These are phyloP conservation scores for Piper betle DNA, from an alignment of 164 flowering plant genomes.

Conservation along the genomic window DNA sequence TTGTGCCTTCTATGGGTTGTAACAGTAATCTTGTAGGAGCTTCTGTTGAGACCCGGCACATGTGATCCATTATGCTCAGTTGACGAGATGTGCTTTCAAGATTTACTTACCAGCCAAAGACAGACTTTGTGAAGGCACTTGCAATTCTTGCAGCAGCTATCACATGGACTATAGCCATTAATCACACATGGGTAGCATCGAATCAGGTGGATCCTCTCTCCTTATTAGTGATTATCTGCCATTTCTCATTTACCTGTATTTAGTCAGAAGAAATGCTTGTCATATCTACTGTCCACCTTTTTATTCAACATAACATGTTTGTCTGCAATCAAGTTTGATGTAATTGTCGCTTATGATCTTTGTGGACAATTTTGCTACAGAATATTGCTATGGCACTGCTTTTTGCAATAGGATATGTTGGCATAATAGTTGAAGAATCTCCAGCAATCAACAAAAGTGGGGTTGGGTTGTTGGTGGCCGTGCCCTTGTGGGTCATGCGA, in stretches of 20 bases:
- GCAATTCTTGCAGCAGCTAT: constrained; percentile 64
- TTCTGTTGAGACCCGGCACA: constrained; percentile 33
- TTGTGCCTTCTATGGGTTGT: background rate
- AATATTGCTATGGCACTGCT: constrained; percentile 88
- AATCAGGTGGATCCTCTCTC: constrained; percentile 51
- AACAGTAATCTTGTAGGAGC: constrained; percentile 26
- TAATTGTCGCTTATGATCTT: constrained; percentile 3
- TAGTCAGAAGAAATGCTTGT: background rate
- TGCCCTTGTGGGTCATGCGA: constrained; percentile 83
- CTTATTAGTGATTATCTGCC: background rate
- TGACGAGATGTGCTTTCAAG: constrained; percentile 75
- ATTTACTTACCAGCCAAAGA: no score
- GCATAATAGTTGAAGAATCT: constrained; percentile 94
- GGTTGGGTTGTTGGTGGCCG: constrained; percentile 94
- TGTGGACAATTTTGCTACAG: constrained; percentile 29
- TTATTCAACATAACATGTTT: no score
- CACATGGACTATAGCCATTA: constrained; percentile 71
- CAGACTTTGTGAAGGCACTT: no score
- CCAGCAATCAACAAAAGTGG: constrained; percentile 98
- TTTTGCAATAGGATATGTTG: constrained; percentile 85
- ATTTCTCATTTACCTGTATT: background rate
- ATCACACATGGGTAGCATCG: constrained; percentile 95
- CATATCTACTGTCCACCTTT: background rate
- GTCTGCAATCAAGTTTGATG: background rate
- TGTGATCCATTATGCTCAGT: constrained; percentile 99